Base-by-base conservation (phyloP, 305 asterid species). In the Fraxinus paxiana region DNA sequence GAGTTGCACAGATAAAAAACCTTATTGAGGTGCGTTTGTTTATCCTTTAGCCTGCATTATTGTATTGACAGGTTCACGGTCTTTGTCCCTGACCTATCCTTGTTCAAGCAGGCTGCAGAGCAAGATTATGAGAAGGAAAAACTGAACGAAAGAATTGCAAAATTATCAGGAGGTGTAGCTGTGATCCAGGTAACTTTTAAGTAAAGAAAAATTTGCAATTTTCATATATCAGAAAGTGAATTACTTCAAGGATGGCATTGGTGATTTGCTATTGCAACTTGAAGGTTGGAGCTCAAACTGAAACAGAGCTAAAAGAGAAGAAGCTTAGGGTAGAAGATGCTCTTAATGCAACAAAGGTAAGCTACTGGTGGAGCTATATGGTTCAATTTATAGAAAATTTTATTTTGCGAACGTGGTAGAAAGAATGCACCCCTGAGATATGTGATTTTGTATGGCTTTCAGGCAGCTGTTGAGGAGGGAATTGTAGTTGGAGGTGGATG, bases 401-500 rank as follows among this genome's bases (percentile, higher is more conserved):
- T 33, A 22, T 59, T 69, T 6, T 26, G 33, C 26, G 13, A 54
- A 63, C 33, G 61, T 51, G 8, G 26, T 54, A 63, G 31, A 5
- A 7, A 4, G 1, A 33, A 51, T 18, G 59, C 30, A 10, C 38
- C 22, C 71, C 65, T 76, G 18, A 73, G 69, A 78, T 84, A 79
- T 84, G 30, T 20, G 63, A 37, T 75, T 26, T 34, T 37, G 22
- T 15, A 34, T 79, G 63, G 78, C 51, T 56, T 81, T 17, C 89
- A 94, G 99, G 99, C 99, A 1, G 99, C 98, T 83, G 97, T 96
- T 76, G 98, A 94, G 93, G 98, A 96, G 85, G 99, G 99, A 56
- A 96, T 96, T 79, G 98, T 96, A 78, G 98, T 96, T 70, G 99
- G 99, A 18, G 99, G 99, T 79, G 99, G 99, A 34, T 96, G 98